Evolutionary conservation across 768 basidiomycete species (phyloP).

Genomic region (Lentinula guzmanii): DNA sequence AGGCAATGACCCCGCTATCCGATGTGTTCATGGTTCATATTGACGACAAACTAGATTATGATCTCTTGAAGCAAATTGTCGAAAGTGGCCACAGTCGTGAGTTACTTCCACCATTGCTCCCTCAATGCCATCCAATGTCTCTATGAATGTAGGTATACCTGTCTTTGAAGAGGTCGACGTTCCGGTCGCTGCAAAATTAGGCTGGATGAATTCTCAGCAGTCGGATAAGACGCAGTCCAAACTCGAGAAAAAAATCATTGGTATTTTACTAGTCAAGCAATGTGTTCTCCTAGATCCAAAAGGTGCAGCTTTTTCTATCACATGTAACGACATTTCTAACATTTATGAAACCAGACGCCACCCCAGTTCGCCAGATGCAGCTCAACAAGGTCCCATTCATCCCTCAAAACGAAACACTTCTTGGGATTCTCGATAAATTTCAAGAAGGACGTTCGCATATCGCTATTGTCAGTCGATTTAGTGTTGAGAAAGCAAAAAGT

Average conservation of each 20-base stretch:
- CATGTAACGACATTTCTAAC: background rate
- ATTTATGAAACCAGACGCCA: conserved; percentile 49
- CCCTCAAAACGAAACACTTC: conserved; percentile 78
- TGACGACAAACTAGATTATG: conserved; percentile 76
- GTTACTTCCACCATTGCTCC: background rate
- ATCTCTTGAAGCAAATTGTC: conserved; percentile 69
- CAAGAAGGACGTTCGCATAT: conserved; percentile 91
- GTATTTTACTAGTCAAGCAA: conserved; percentile 85
- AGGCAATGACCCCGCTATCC: conserved; percentile 80
- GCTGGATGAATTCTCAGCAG: background rate
- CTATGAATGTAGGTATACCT: conserved; percentile 36
- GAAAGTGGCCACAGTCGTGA: conserved; percentile 72
- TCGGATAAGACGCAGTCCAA: conserved; percentile 12
- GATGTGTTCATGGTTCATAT: conserved; percentile 83
- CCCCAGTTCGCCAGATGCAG: conserved; percentile 76
- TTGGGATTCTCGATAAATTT: conserved; percentile 83
- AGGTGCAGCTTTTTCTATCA: conserved; percentile 29
- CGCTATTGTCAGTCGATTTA: conserved; percentile 82
- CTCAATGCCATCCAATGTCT: background rate
- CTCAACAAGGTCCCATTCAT: conserved; percentile 85
- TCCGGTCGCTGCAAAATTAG: conserved; percentile 16
- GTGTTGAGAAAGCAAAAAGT: conserved; percentile 63
- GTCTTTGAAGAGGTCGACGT: conserved; percentile 76
- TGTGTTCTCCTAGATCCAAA: conserved; percentile 86
- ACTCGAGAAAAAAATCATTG: conserved; percentile 71